Base-by-base conservation (phyloP, 1,284 basidiomycete genomes). In the Polyporus tsugae region DNA sequence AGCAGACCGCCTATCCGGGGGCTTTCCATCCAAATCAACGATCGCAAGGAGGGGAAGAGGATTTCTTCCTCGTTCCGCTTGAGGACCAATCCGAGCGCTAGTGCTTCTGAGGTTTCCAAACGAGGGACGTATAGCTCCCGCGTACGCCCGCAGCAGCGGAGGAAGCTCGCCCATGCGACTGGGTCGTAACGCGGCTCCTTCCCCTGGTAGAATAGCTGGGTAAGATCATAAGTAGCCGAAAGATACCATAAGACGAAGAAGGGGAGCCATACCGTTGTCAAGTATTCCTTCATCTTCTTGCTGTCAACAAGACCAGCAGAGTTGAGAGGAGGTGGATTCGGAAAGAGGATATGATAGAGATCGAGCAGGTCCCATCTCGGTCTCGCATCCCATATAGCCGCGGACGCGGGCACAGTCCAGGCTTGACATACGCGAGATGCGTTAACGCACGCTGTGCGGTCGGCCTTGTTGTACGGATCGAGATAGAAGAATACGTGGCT, bases 11-110 rank as follows among this genome's bases (percentile, higher is more conserved):
- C 29, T 35, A 55, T 35, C 29, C 29, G 52, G 9, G 52, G 52
- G 29, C 52, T 55, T 55, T 55, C 52, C 29, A 55, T 55, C 52
- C 52, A 55, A 5, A 29, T 55, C 10, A 55, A 29, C 52, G 52
- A 55, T 11, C 52, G 52, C 15, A 55, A 22, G 29, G 52, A 55
- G 52, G 52, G 29, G 33, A 55, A 55, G 29, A 55, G 52, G 29
- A 10, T 35, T 0, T 55, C 52, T 35, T 55, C 52, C 17, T 55
- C 29, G 33, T 55, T 55, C 52, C 52, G 38, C 35, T n/a, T 58
- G 17, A 58, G n/a, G 9, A 38, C 33, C 19, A 58, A 11, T 19
- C 55, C n/a, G 19, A 36, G 33, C 10, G 36, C 36, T 2, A 38
- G 36, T 17, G 55, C 55, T 35, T 58, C 55, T 13, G 36, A 5